These are phyloP conservation scores for Talaromyces sp. DNA, from an alignment of 2,329 filamentous ascomycete species.

Conservation along the genomic window DNA sequence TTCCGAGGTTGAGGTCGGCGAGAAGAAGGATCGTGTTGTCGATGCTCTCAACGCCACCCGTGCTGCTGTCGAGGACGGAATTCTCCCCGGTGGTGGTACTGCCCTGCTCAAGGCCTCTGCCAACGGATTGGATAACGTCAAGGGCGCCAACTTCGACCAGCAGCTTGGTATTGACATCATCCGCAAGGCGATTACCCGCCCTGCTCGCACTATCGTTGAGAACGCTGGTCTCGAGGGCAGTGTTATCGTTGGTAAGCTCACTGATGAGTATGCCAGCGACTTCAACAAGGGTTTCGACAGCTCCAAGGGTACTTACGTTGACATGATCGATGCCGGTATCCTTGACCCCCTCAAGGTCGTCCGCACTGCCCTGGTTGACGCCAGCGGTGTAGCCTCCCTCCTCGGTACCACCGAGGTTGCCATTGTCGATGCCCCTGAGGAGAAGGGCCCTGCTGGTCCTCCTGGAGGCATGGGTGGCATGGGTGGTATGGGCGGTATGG, in stretches of 20 bases:
- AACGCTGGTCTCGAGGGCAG: constrained; percentile 95
- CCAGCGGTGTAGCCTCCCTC: constrained; percentile 90
- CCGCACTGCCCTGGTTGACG: constrained; percentile 89
- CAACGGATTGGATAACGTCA: constrained; percentile 76
- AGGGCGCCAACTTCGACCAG: constrained; percentile 96
- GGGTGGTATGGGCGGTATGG: constrained; percentile 58
- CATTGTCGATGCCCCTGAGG: constrained; percentile 91
- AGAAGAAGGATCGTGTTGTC: constrained; percentile 99
- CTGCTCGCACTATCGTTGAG: constrained; percentile 92
- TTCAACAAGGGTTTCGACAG: constrained; percentile 99
- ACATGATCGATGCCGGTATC: constrained; percentile 97
- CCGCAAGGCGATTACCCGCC: constrained; percentile 95
- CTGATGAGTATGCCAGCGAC: constrained; percentile 81
- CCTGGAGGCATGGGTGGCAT: constrained; percentile 55
- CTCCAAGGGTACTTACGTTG: constrained; percentile 93
- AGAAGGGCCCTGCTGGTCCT: constrained; percentile 62
- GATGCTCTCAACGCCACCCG: constrained; percentile 97
- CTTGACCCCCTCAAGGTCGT: constrained; percentile 99
- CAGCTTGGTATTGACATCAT: constrained; percentile 96
- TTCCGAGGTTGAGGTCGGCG: constrained; percentile 96
- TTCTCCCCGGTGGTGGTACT: constrained; percentile 96
- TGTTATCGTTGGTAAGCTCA: constrained; percentile 95
- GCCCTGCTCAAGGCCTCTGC: constrained; percentile 94
- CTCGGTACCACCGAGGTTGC: constrained; percentile 97
- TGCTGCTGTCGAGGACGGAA: constrained; percentile 97